Conservation (phyloP, 148 eudicot species). For the Rhododendron simsii region DNA sequence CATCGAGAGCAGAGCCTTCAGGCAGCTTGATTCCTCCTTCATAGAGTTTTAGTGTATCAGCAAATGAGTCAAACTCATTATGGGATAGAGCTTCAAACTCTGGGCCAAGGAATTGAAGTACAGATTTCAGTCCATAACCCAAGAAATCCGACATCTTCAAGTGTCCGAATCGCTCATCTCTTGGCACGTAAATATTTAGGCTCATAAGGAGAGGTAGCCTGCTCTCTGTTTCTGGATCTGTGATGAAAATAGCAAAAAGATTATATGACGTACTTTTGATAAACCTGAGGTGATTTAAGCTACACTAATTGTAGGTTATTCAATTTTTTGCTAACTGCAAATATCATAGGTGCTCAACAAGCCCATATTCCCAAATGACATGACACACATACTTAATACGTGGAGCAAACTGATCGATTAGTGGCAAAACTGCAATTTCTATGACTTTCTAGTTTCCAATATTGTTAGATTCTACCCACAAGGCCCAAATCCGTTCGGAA, state of each 20-base stretch:
- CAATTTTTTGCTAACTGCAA: neutral
- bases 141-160: conserved; percentile 68
- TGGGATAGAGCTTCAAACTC: conserved; percentile 45
- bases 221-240: conserved; percentile 76
- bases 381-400: neutral
- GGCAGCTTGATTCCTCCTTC: conserved; percentile 64
- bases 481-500: neutral
- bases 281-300: neutral
- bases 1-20: conserved; percentile 19
- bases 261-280: neutral
- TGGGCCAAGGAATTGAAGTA: conserved; percentile 51
- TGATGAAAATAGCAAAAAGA: neutral
- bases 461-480: neutral
- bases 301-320: neutral
- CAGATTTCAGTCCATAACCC: conserved; percentile 54
- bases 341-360: neutral
- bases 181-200: conserved; percentile 71
- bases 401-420: neutral
- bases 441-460: neutral
- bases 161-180: conserved; percentile 82
- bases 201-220: conserved; percentile 55
- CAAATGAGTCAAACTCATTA: conserved; percentile 62
- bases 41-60: conserved; percentile 50
- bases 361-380: neutral
- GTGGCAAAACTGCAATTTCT: neutral